Percentiles rank a stretch among this genome's conserved stretches.
These are phyloP conservation scores for Avicennia marina DNA, from an alignment of 257 asterid species.

Conservation along the genomic window DNA sequence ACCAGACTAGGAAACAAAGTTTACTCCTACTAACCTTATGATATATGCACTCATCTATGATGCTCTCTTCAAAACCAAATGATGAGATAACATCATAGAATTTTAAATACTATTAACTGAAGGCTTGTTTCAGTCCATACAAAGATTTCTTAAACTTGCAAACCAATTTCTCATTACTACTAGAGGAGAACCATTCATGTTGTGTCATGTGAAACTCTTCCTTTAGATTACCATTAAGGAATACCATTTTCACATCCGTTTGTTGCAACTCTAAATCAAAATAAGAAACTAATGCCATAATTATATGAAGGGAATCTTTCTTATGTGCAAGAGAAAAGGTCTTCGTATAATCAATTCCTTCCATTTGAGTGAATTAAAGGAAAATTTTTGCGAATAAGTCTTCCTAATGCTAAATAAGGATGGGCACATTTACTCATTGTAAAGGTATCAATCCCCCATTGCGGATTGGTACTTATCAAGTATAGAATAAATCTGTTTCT, in stretches of 20 bases:
- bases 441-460: too few relatives aligned
- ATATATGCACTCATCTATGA: background rate
- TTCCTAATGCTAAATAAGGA: too few relatives aligned
- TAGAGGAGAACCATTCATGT: background rate
- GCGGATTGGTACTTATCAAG: too few relatives aligned
- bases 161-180: background rate
- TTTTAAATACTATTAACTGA: too few relatives aligned
- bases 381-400: too few relatives aligned
- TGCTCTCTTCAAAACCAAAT: too few relatives aligned
- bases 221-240: background rate
- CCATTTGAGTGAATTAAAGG: background rate
- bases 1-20: background rate
- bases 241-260: background rate
- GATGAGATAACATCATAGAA: too few relatives aligned
- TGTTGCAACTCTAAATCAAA: background rate
- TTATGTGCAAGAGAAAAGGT: background rate
- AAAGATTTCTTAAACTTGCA: background rate
- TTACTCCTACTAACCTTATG: background rate
- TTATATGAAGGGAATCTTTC: background rate
- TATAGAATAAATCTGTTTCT: too few relatives aligned
- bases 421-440: too few relatives aligned
- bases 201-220: background rate
- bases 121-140: too few relatives aligned
- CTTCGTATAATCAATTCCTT: background rate
- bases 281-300: background rate